Evolutionary conservation across 306 rosid genomes (phyloP).

Genomic region (Citrullus colocynthis): DNA sequence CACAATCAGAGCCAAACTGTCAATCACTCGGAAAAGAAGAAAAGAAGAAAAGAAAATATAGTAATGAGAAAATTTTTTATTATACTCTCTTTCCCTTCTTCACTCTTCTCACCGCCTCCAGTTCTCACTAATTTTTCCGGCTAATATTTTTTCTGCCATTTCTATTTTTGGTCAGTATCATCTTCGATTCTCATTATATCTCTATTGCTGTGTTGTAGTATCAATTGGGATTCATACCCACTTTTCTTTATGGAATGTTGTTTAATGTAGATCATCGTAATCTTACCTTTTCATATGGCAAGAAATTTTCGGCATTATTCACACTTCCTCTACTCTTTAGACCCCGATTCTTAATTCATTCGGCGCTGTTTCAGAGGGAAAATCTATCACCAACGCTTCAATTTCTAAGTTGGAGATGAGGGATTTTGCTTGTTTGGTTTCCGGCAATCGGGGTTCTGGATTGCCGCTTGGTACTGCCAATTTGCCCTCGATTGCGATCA

Average conservation of each 20-base stretch:
- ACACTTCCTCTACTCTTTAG: not conserved
- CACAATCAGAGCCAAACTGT: not conserved
- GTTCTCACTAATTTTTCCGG: not conserved
- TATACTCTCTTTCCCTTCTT: not conserved
- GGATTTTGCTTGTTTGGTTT: not conserved
- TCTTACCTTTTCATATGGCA: not conserved
- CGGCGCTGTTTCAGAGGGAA: not conserved
- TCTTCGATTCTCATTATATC: not conserved
- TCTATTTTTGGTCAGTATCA: not conserved
- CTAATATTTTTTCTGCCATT: not conserved
- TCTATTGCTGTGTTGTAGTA: not conserved
- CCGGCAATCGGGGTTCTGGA: conserved; percentile 39
- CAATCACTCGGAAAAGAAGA: not conserved
- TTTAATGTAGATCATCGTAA: not conserved
- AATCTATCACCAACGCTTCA: not conserved
- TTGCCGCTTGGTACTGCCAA: conserved; percentile 46
- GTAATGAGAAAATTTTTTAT: not conserved
- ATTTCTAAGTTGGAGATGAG: not conserved
- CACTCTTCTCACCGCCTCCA: not conserved
- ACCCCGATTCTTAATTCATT: not conserved
- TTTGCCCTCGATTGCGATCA: conserved; percentile 50
- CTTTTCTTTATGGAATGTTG: not conserved
- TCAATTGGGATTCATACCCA: not conserved
- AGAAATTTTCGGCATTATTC: not conserved
- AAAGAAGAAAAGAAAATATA: not conserved